These are phyloP conservation scores for Sugiyamaella smithiae DNA, from an alignment of 805 yeast genomes.

Conservation along the genomic window DNA sequence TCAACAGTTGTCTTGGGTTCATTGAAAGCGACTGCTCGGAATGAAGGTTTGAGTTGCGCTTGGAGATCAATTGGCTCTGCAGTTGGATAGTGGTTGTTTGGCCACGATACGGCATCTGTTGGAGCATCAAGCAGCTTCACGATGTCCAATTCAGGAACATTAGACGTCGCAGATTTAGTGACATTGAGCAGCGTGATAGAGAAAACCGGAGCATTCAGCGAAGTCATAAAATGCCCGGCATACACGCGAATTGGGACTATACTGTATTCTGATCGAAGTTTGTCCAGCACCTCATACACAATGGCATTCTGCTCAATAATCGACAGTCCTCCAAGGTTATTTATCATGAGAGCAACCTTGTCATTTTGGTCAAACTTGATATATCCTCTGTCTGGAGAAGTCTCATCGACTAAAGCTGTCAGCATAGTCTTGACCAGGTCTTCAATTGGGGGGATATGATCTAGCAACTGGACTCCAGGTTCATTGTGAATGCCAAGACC, in stretches of 20 bases:
- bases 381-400: constrained; percentile 74
- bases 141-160: constrained; percentile 34
- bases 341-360: constrained; percentile 65
- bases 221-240: constrained; percentile 79
- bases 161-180: constrained; percentile 43
- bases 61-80: constrained; percentile 13
- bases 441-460: constrained; percentile 66
- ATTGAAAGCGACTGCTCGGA: constrained; percentile 21
- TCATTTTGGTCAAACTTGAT: constrained; percentile 63
- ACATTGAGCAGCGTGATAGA: constrained; percentile 76
- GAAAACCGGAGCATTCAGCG: constrained; percentile 87
- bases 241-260: constrained; percentile 64
- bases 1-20: constrained; percentile 15
- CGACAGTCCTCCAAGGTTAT: constrained; percentile 88
- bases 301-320: constrained; percentile 71
- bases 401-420: constrained; percentile 56
- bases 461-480: constrained; percentile 67
- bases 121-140: constrained; percentile 63
- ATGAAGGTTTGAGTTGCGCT: constrained; percentile 16
- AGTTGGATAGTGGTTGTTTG: constrained; percentile 38
- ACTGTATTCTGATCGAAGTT: constrained; percentile 46
- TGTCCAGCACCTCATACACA: constrained; percentile 52
- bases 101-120: constrained; percentile 83
- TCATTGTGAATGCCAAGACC: constrained; percentile 96
- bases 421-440: constrained; percentile 53